Evolutionary conservation across 2,329 filamentous ascomycete species (phyloP).

Genomic region (Tolypocladium endophyticum): DNA sequence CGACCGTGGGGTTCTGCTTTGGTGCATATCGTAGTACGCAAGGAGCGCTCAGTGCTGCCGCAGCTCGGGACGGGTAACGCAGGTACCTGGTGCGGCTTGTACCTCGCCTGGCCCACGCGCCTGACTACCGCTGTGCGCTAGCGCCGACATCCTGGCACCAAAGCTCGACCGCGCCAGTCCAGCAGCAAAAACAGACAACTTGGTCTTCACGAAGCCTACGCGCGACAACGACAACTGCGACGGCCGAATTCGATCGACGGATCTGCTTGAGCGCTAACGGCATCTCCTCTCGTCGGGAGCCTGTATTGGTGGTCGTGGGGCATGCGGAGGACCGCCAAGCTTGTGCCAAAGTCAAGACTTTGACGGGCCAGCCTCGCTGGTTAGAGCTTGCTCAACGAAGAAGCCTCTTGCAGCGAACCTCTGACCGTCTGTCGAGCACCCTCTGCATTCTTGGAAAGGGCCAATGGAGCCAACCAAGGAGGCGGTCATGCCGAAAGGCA

Average conservation of each 20-base stretch:
- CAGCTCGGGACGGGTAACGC: not conserved
- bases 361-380: not conserved
- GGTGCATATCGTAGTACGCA: conserved; percentile 14
- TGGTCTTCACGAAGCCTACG: not conserved
- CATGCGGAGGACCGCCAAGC: not conserved
- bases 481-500: conserved; percentile 13
- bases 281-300: not conserved
- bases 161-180: conserved; percentile 11
- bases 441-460: conserved; percentile 1
- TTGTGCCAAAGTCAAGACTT: not conserved
- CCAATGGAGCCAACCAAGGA: conserved; percentile 16
- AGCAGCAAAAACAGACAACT: conserved; percentile 8
- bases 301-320: not conserved
- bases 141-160: not conserved
- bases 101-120: not conserved
- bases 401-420: not conserved
- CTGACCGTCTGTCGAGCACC: not conserved
- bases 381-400: not conserved
- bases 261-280: not conserved
- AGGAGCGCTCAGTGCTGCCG: not conserved
- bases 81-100: not conserved
- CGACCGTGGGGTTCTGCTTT: conserved; percentile 6
- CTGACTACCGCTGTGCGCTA: not conserved
- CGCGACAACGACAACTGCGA: not conserved
- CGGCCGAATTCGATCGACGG: not conserved